Conservation (phyloP, 768 basidiomycete genomes). For the Suillus ampliporus region DNA sequence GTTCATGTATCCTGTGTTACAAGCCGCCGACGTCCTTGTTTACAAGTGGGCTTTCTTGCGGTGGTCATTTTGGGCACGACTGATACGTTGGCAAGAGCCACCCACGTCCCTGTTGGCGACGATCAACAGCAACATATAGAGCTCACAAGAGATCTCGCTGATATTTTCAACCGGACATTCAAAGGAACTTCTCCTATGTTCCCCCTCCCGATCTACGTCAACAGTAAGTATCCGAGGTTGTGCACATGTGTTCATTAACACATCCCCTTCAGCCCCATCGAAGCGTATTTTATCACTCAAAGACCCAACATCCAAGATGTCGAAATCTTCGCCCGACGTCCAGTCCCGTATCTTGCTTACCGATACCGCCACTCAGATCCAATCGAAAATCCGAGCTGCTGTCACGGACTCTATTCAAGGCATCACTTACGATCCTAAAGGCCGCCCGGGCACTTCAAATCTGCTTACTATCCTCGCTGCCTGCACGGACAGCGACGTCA, state of each 20-base stretch:
- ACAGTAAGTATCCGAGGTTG: conserved; percentile 56
- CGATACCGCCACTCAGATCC: conserved; percentile 66
- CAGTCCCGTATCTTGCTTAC: conserved; percentile 87
- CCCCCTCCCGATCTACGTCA: conserved; percentile 70
- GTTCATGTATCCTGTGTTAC: conserved; percentile 91
- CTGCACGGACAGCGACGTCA: conserved; percentile 57
- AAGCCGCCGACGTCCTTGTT: conserved; percentile 89
- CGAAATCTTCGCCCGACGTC: conserved; percentile 84
- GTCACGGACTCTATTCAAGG: conserved; percentile 83
- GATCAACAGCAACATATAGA: conserved; percentile 97
- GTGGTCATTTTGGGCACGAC: not conserved
- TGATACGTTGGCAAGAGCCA: conserved; percentile 57
- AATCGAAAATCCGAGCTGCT: conserved; percentile 74
- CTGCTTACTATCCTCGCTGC: conserved; percentile 81
- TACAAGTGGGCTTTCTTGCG: conserved; percentile 63
- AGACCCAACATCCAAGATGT: conserved; percentile 91
- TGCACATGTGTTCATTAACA: not conserved
- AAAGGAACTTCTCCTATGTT: conserved; percentile 57
- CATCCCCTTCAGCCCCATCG: conserved; percentile 64
- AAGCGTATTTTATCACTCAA: conserved; percentile 86
- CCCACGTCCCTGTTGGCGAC: conserved; percentile 95
- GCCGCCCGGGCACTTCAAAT: conserved; percentile 86
- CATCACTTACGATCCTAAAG: conserved; percentile 79
- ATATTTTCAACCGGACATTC: conserved; percentile 79
- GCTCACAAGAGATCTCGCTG: conserved; percentile 82